Evolutionary conservation across 108 stramenopile species (phyloP).

Genomic region (Cylindrotheca fusiformis): DNA sequence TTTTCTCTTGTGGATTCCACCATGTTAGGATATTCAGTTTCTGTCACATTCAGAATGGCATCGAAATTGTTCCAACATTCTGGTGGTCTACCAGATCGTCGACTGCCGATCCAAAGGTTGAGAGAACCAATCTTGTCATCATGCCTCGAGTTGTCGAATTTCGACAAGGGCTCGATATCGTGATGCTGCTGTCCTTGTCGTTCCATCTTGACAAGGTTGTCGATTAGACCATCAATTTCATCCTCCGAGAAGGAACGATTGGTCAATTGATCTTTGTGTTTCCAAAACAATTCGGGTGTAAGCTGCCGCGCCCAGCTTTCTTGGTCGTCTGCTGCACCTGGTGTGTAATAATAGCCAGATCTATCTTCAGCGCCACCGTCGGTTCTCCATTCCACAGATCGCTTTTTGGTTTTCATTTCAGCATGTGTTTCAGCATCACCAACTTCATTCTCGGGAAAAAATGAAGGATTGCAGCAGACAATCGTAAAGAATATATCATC

Average conservation of each 20-base stretch:
- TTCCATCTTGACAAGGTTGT: constrained; percentile 20
- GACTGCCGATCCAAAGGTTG: constrained; percentile 64
- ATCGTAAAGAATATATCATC: constrained; percentile 34
- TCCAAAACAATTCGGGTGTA: constrained; percentile 67
- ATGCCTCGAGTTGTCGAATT: background rate
- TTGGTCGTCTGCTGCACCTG: constrained; percentile 80
- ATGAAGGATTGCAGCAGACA: constrained; percentile 57
- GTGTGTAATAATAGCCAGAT: constrained; percentile 55
- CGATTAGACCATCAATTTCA: constrained; percentile 34
- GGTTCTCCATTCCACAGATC: constrained; percentile 19
- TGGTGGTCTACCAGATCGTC: constrained; percentile 64
- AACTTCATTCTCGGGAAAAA: constrained; percentile 2
- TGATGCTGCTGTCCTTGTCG: background rate
- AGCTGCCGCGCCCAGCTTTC: constrained; percentile 61
- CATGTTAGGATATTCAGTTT: constrained; percentile 59
- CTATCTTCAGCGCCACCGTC: background rate
- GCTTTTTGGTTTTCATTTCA: constrained; percentile 1
- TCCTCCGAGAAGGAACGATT: constrained; percentile 31
- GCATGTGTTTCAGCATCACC: background rate
- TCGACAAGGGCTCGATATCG: background rate
- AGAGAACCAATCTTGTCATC: constrained; percentile 46
- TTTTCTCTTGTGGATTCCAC: background rate
- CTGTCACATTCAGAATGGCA: constrained; percentile 74
- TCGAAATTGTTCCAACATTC: constrained; percentile 71
- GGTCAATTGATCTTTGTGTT: constrained; percentile 18